Conservation (phyloP, 2,329 filamentous ascomycete species). For the Venturia asperata region DNA sequence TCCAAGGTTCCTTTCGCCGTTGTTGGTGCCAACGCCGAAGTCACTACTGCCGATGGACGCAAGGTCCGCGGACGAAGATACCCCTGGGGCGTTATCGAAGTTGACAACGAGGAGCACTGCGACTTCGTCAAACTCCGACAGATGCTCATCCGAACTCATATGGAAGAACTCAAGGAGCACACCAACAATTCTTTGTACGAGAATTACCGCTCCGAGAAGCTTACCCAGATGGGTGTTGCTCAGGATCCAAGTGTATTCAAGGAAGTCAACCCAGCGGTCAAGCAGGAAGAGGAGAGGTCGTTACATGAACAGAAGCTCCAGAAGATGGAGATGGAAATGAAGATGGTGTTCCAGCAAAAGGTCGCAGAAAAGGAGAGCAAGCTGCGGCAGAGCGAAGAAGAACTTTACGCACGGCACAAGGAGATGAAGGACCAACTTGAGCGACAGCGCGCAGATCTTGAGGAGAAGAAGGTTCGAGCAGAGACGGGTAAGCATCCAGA, state of each 20-base stretch:
- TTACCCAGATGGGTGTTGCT: constrained; percentile 95
- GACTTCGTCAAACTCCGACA: constrained; percentile 99
- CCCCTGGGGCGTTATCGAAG: constrained; percentile 97
- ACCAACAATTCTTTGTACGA: constrained; percentile 99
- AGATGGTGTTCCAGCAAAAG: constrained; percentile 99
- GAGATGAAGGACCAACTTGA: constrained; percentile 99
- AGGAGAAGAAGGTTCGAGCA: constrained; percentile 95
- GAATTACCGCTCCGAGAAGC: constrained; percentile 99
- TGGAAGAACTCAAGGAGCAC: constrained; percentile 99
- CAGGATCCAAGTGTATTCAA: constrained; percentile 99
- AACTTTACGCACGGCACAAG: constrained; percentile 93
- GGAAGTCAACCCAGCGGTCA: constrained; percentile 99
- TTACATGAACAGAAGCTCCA: constrained; percentile 99
- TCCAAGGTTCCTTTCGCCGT: constrained; percentile 98
- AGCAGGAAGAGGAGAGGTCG: constrained; percentile 97
- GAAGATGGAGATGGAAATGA: constrained; percentile 99
- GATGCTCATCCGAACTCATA: constrained; percentile 99
- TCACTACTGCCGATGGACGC: constrained; percentile 82
- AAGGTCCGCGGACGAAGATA: constrained; percentile 94
- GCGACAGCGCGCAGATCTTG: constrained; percentile 85
- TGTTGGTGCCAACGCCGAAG: constrained; percentile 92
- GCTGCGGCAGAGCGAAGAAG: constrained; percentile 97
- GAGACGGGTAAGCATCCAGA: constrained; percentile 94
- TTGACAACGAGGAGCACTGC: constrained; percentile 99
- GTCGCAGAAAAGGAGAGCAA: constrained; percentile 99